Evolutionary conservation across 2,329 filamentous ascomycete species (phyloP).

Genomic region (Ilyonectria mors-panacis): DNA sequence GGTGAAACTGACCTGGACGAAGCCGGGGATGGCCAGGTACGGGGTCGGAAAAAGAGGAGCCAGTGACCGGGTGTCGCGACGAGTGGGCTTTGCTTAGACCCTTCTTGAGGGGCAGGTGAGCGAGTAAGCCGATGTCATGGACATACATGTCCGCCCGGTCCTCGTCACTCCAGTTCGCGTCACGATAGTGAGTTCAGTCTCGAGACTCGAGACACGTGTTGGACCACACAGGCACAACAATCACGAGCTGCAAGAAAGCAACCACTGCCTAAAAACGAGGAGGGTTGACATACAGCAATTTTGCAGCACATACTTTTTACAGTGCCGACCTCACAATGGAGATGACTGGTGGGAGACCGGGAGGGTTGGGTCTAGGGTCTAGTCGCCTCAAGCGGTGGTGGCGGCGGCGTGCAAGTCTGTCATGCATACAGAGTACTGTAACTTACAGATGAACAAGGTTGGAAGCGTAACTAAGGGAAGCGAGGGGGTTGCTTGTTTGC

Average conservation of each 20-base stretch:
- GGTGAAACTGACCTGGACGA: conserved; percentile 42
- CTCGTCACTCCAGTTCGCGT: neutral
- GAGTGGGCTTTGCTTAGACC: conserved; percentile 25
- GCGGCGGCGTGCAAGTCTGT: conserved; percentile 40
- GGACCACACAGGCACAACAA: conserved; percentile 1
- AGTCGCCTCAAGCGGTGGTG: conserved; percentile 20
- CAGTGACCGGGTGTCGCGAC: conserved; percentile 24
- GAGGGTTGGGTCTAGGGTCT: neutral
- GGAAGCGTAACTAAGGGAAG: neutral
- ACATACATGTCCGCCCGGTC: conserved; percentile 28
- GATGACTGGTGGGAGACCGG: neutral
- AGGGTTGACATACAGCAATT: neutral
- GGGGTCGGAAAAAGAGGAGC: conserved; percentile 22
- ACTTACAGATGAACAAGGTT: conserved; percentile 7
- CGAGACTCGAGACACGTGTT: neutral
- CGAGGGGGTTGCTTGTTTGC: neutral
- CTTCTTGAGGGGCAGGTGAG: conserved; percentile 25
- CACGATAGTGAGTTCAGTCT: neutral
- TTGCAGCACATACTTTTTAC: neutral
- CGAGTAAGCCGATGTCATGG: conserved; percentile 28
- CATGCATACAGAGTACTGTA: conserved; percentile 33
- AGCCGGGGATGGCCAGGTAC: conserved; percentile 9
- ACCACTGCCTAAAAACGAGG: neutral
- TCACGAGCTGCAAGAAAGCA: neutral
- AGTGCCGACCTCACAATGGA: neutral